Percentiles rank a stretch among this genome's conserved stretches.
phyloP scores from a whole-genome alignment of 75 land plant species.

The Pseudotsuga menziesii region DNA sequence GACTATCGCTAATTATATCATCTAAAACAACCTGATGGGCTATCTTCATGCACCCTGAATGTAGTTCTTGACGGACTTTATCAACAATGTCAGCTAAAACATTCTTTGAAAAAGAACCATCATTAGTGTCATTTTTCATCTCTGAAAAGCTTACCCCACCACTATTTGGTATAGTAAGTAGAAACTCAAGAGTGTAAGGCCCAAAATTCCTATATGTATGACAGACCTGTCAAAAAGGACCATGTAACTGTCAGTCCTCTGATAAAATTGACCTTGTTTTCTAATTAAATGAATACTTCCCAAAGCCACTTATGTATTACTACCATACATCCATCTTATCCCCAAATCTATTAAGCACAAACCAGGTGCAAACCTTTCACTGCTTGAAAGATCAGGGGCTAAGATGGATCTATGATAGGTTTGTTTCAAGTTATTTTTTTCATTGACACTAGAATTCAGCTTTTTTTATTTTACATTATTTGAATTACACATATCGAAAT shows the following conservation, averaged over 20 bases:
- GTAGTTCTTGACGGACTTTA: neutral
- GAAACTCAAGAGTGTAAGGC: conserved; percentile 1
- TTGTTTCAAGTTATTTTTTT: no score
- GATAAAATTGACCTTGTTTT: no score
- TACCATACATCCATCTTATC: no score
- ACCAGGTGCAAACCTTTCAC: no score
- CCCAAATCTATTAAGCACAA: no score
- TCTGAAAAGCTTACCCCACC: neutral
- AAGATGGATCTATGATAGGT: no score
- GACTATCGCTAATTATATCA: neutral
- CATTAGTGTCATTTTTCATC: neutral
- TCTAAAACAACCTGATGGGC: conserved; percentile 7
- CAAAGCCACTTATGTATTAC: no score
- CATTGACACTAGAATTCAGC: no score
- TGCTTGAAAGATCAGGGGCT: no score
- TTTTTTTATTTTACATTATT: no score
- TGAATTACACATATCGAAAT: no score
- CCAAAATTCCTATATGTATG: conserved; percentile 3
- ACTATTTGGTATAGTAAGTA: neutral
- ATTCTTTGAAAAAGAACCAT: neutral
- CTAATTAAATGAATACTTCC: no score
- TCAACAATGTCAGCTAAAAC: neutral
- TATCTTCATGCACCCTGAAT: conserved; percentile 5
- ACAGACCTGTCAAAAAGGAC: neutral
- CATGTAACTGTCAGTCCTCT: neutral